phyloP scores from a whole-genome alignment of 1,284 basidiomycete genomes.

The Moesziomyces sp. region DNA sequence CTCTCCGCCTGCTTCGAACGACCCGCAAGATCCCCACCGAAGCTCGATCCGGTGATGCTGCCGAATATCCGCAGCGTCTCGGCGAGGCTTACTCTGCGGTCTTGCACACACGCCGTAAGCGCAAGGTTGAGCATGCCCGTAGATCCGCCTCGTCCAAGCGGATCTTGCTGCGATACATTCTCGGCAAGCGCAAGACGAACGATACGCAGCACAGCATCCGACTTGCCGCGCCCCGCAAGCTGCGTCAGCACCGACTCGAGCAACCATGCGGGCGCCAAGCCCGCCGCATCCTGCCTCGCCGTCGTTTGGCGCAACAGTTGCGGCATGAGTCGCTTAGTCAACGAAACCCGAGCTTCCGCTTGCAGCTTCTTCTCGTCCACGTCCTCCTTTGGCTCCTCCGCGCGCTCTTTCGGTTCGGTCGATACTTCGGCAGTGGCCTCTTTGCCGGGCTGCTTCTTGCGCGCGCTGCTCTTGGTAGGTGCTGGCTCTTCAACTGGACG shows the following conservation, averaged over 20 bases:
- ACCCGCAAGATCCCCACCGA: not conserved
- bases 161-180: not conserved
- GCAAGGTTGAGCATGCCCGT: conserved; percentile 24
- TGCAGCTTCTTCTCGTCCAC: conserved; percentile 1
- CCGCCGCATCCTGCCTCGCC: not conserved
- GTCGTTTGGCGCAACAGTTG: conserved; percentile 19
- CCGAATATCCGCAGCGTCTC: conserved; percentile 31
- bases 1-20: not conserved
- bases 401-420: conserved; percentile 1
- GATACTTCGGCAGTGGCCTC: not conserved
- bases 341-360: conserved; percentile 21
- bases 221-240: conserved; percentile 24
- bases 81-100: conserved; percentile 7
- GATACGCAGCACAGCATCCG: conserved; percentile 16
- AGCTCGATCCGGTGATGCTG: conserved; percentile 11
- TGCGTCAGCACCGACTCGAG: conserved; percentile 31
- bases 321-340: conserved; percentile 31
- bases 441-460: not conserved
- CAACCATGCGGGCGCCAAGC: conserved; percentile 28
- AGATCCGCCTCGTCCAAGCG: not conserved
- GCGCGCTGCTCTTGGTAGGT: no score
- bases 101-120: conserved; percentile 14
- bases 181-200: conserved; percentile 26
- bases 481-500: no score
- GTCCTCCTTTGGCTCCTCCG: not conserved